A percentile compares a stretch with the other conserved stretches of the same genome.
Evolutionary conservation across 352 stramenopile genomes (phyloP).

Genomic region (Globisporangium echinulatum): DNA sequence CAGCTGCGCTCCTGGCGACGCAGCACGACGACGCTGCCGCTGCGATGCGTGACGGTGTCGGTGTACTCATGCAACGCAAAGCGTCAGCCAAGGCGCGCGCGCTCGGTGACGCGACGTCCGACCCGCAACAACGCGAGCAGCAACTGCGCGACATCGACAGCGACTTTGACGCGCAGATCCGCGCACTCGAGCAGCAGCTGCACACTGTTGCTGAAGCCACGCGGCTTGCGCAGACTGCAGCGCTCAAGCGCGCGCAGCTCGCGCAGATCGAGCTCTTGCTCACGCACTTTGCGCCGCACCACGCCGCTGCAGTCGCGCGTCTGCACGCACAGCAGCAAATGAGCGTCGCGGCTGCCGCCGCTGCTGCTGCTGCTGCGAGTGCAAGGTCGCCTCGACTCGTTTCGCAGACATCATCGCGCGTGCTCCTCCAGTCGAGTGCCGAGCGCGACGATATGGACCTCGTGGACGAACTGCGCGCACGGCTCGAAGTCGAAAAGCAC

Average conservation of each 20-base stretch:
- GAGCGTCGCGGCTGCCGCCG: conserved; percentile 9
- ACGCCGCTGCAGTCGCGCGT: conserved; percentile 16
- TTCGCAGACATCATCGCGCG: background rate
- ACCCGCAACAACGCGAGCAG: conserved; percentile 8
- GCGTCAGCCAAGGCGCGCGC: conserved; percentile 30
- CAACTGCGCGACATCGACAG: conserved; percentile 31
- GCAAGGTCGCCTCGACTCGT: background rate
- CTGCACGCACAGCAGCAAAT: background rate
- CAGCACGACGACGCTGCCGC: conserved; percentile 19
- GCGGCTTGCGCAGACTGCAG: conserved; percentile 21
- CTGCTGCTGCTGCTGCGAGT: conserved; percentile 3
- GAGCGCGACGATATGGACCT: conserved; percentile 28
- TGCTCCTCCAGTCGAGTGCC: conserved; percentile 1
- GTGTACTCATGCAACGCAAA: conserved; percentile 43
- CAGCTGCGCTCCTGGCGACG: conserved; percentile 24
- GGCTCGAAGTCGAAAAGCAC: conserved; percentile 43
- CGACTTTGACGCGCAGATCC: conserved; percentile 33
- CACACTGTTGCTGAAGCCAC: conserved; percentile 20
- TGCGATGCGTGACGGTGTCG: conserved; percentile 24
- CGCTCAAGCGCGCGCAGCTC: conserved; percentile 36
- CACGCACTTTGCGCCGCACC: conserved; percentile 26
- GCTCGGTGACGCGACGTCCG: conserved; percentile 12
- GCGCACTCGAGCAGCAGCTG: conserved; percentile 23
- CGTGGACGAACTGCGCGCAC: conserved; percentile 34
- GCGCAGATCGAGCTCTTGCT: conserved; percentile 40